These are phyloP conservation scores for Orbilia brochopaga DNA, from an alignment of 2,329 filamentous ascomycete genomes.

Conservation along the genomic window DNA sequence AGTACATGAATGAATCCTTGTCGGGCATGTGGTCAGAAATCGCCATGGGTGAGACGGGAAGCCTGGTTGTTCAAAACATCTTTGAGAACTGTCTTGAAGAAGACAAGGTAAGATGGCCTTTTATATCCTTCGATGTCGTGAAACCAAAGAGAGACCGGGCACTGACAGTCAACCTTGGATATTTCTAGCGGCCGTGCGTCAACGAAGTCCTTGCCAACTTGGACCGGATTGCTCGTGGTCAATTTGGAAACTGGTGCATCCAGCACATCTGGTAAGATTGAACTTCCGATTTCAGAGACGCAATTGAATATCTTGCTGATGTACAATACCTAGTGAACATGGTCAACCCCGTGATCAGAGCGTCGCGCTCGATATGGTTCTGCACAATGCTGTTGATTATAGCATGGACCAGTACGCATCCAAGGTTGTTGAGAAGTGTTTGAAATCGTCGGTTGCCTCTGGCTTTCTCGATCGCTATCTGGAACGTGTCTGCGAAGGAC, in stretches of 20 bases:
- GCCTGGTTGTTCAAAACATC: conserved; percentile 97
- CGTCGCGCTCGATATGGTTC: conserved; percentile 92
- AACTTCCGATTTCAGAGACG: neutral
- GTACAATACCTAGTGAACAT: conserved; percentile 68
- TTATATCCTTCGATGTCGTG: neutral
- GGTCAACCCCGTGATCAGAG: conserved; percentile 88
- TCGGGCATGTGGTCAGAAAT: conserved; percentile 99
- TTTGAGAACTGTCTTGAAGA: conserved; percentile 99
- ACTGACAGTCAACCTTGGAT: conserved; percentile 36
- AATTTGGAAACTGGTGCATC: conserved; percentile 99
- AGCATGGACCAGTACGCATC: conserved; percentile 99
- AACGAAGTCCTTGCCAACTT: conserved; percentile 95
- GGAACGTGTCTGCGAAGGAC: conserved; percentile 89
- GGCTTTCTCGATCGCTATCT: conserved; percentile 94
- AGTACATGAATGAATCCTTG: conserved; percentile 93
- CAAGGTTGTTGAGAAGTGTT: conserved; percentile 98
- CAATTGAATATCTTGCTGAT: conserved; percentile 1
- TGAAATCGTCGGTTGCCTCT: conserved; percentile 77
- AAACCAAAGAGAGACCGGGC: conserved; percentile 52
- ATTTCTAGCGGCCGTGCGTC: conserved; percentile 84
- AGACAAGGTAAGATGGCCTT: conserved; percentile 71
- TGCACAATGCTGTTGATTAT: conserved; percentile 91
- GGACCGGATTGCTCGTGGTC: conserved; percentile 93
- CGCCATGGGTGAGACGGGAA: conserved; percentile 93
- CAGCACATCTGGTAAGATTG: conserved; percentile 79